Evolutionary conservation across 2,329 filamentous ascomycete genomes (phyloP).

Genomic region (Furcasterigmium furcatum): DNA sequence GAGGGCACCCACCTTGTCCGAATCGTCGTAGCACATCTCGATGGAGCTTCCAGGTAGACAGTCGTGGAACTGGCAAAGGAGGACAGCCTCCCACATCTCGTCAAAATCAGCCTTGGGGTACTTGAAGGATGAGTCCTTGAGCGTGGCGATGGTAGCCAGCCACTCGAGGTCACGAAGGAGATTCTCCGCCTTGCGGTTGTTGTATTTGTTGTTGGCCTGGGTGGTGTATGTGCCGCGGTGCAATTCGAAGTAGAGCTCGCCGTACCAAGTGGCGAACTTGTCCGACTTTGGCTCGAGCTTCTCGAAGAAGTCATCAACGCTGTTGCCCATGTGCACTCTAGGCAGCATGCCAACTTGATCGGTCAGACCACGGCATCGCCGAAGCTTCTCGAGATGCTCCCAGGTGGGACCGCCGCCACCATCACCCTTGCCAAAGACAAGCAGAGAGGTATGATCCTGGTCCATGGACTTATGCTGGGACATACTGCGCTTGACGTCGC

Average conservation of each 20-base stretch:
- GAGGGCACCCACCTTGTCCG: conserved; percentile 73
- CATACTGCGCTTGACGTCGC: conserved; percentile 86
- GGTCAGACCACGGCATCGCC: conserved; percentile 85
- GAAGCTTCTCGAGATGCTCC: conserved; percentile 90
- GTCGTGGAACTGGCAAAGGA: conserved; percentile 97
- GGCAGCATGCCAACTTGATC: conserved; percentile 83
- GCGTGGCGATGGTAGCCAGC: conserved; percentile 78
- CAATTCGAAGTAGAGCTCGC: conserved; percentile 95
- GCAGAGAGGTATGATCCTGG: conserved; percentile 82
- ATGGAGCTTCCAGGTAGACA: conserved; percentile 93
- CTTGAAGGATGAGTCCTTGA: conserved; percentile 70
- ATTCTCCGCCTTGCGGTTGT: conserved; percentile 84
- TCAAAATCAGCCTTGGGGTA: conserved; percentile 96
- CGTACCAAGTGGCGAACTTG: conserved; percentile 92
- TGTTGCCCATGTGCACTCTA: conserved; percentile 82
- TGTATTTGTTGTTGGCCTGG: conserved; percentile 94
- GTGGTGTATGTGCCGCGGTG: conserved; percentile 97
- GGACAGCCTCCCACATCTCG: conserved; percentile 87
- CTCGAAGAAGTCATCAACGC: conserved; percentile 93
- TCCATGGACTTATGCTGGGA: conserved; percentile 94
- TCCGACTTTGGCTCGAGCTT: conserved; percentile 74
- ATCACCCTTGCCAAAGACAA: conserved; percentile 96
- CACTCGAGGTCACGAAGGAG: conserved; percentile 85
- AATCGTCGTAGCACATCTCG: conserved; percentile 98
- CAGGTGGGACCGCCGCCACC: conserved; percentile 94